A percentile compares a stretch with the other conserved stretches of the same genome.
Conservation (phyloP, 169 alveolate species). For the Eimeria brunetti region DNA sequence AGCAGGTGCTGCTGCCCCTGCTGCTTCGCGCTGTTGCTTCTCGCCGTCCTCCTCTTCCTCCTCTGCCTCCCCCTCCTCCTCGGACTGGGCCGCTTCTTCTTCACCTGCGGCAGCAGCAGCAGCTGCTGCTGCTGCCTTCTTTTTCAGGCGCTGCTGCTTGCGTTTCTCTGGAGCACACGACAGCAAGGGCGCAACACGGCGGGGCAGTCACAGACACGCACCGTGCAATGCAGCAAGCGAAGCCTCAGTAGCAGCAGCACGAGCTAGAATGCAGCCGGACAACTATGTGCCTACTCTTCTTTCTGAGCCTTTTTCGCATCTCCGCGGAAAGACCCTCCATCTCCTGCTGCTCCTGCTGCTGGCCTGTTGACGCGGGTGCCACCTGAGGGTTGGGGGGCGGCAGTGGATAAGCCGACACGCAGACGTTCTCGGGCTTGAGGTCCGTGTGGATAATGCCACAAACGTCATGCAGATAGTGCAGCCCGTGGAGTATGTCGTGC, state of each 20-base stretch:
- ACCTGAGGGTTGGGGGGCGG: slow-evolving; percentile 81
- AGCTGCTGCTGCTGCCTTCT: slow-evolving; percentile 65
- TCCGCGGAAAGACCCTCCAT: slow-evolving; percentile 62
- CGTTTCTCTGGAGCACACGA: slow-evolving; percentile 37
- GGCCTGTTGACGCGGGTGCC: slow-evolving; percentile 20
- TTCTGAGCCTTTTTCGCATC: slow-evolving; percentile 39
- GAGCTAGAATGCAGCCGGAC: neutral
- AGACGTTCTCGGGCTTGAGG: slow-evolving; percentile 99
- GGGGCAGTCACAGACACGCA: neutral
- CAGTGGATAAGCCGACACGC: slow-evolving; percentile 84
- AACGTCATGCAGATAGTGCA: slow-evolving; percentile 96
- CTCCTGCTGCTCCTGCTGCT: slow-evolving; percentile 71
- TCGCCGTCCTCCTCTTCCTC: slow-evolving; percentile 61
- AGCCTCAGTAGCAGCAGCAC: neutral
- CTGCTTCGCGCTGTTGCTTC: slow-evolving; percentile 34
- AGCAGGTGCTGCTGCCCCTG: slow-evolving; percentile 13
- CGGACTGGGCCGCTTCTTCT: slow-evolving; percentile 82
- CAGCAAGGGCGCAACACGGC: neutral
- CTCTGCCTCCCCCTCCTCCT: slow-evolving; percentile 79
- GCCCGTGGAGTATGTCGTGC: slow-evolving; percentile 97
- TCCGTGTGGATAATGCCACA: slow-evolving; percentile 99
- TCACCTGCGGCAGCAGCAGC: slow-evolving; percentile 66
- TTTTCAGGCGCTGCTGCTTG: slow-evolving; percentile 68
- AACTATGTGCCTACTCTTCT: slow-evolving; percentile 24
- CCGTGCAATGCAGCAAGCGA: neutral